Percentiles rank a stretch among this genome's conserved stretches.
Conservation (phyloP, 768 basidiomycete species). For the Roridomyces roridus region DNA sequence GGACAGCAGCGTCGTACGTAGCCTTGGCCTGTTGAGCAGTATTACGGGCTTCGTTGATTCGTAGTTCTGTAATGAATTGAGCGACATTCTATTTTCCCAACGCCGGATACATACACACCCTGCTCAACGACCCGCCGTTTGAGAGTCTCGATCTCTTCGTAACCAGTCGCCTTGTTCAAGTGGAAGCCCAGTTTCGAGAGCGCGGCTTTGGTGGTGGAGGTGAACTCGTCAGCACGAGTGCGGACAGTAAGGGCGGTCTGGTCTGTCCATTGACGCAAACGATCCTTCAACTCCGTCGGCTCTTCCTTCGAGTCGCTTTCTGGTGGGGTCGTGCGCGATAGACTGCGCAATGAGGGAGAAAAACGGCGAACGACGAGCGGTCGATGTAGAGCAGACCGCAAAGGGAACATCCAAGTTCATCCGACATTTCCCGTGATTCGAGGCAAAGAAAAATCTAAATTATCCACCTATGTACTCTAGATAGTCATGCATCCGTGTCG, state of each 20-base stretch:
- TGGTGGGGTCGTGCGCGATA: constrained; percentile 10
- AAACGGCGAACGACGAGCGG: constrained; percentile 9
- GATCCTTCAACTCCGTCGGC: constrained; percentile 39
- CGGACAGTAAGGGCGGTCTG: constrained; percentile 52
- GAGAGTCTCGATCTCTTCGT: constrained; percentile 85
- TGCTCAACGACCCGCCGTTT: constrained; percentile 79
- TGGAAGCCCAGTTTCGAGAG: constrained; percentile 79
- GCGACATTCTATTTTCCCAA: not conserved
- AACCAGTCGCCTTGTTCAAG: constrained; percentile 90
- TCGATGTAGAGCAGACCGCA: constrained; percentile 15
- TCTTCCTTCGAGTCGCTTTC: not conserved
- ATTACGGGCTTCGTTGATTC: constrained; percentile 69
- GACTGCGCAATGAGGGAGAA: not conserved
- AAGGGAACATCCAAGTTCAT: constrained; percentile 15
- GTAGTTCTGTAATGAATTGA: constrained; percentile 59
- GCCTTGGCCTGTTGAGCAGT: constrained; percentile 76
- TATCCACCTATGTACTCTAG: constrained; percentile 13
- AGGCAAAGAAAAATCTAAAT: not conserved
- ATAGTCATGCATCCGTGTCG: constrained; percentile 16
- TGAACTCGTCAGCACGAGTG: constrained; percentile 62
- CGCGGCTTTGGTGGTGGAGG: constrained; percentile 57
- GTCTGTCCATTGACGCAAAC: constrained; percentile 56
- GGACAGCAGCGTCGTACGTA: constrained; percentile 80
- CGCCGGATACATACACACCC: constrained; percentile 58
- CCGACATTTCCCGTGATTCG: not conserved